Base-by-base conservation (phyloP, 108 stramenopile species). In the Skeletonema tropicum region DNA sequence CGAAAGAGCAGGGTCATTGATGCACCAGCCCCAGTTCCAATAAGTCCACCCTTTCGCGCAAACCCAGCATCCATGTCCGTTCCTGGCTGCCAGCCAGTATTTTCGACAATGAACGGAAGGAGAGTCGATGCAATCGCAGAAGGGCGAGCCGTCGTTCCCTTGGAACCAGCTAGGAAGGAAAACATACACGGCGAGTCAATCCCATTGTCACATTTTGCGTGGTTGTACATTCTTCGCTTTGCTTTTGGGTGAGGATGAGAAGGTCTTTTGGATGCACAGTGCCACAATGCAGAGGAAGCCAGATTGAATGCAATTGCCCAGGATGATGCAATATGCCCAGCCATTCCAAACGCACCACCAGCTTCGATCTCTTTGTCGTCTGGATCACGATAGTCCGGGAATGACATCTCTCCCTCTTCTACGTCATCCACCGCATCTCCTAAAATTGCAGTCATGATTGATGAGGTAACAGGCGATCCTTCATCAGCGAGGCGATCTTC, bases 41-140 rank as follows among this genome's bases (percentile, higher is more conserved):
- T 75, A 31, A 83, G 79, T 3, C 83, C 83, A 15, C 66, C 75
- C 74, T 83, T 83, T 71, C 79, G 74, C 42, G 74, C 29, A 36
- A 79, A 83, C n/a, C 83, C 83, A 7, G 79, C 70, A 26, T 68
- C 70, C 83, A 83, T 83, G 52, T 83, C 83, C 8, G 83, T 75
- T 41, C 67, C 64, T 12, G 83, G 76, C 25, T 74, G 73, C 83
- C 83, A 83, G 17, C 83, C 83, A 29, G 77, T 78, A 42, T 83
- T 83, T 61, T 83, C 74, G 14, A 83, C 83, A 35, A 83, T 39
- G 39, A 58, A 78, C 33, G 78, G 83, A 11, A 55, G 45, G 21
- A 80, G 59, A 29, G 57, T 61, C 32, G 57, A 69, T 17, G 68
- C 63, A 14, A 80, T 79, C 6, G 48, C 66, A 6, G 76, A 76